Conservation (phyloP, 139 green algal species). For the Chlamydomonas eustigma region DNA sequence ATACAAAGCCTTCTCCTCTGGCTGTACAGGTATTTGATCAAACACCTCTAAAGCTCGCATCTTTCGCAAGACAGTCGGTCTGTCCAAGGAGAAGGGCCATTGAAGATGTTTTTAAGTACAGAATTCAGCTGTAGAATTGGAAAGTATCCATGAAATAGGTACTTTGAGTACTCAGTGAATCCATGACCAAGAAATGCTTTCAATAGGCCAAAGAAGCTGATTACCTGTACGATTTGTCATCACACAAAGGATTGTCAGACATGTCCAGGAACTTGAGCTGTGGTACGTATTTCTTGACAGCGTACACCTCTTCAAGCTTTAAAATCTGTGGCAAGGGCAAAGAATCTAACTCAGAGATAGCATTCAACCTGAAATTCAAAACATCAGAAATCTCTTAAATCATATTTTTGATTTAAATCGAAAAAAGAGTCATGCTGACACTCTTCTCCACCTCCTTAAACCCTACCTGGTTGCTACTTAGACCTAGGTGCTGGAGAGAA, state of each 20-base stretch:
- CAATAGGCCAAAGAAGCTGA: no score
- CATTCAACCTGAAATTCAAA: no score
- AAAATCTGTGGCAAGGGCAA: constrained; percentile 44
- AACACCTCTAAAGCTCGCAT: constrained; percentile 31
- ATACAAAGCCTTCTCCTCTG: constrained; percentile 34
- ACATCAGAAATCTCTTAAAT: no score
- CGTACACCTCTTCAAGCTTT: constrained; percentile 53
- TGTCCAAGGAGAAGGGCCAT: no score
- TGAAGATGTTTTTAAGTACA: no score
- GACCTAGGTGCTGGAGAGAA: constrained; percentile 46
- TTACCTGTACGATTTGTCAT: constrained; percentile 50
- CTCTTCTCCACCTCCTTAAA: neutral
- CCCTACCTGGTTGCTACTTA: constrained; percentile 51
- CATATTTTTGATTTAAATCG: no score
- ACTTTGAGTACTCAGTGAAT: no score
- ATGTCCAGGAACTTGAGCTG: constrained; percentile 57
- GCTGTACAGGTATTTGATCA: constrained; percentile 25
- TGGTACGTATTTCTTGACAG: constrained; percentile 52
- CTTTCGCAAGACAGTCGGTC: constrained; percentile 35
- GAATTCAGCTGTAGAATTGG: no score
- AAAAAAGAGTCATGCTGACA: no score
- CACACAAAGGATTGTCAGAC: constrained; percentile 46
- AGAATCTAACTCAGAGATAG: neutral
- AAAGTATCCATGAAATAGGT: no score
- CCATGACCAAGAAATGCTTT: no score